Evolutionary conservation across 306 rosid genomes (phyloP).

Genomic region (Casuarina equisetifolia): DNA sequence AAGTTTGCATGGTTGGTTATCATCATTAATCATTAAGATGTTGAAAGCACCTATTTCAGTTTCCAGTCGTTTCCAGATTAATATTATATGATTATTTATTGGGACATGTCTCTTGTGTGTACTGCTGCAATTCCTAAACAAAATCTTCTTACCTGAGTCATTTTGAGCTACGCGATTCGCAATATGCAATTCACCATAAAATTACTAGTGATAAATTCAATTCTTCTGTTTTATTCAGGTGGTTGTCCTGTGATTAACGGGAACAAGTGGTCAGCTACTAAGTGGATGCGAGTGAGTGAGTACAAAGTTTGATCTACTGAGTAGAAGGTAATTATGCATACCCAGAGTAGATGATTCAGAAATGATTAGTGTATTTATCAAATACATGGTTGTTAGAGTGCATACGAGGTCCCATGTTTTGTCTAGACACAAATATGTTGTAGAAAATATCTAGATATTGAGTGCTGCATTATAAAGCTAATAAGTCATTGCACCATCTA

Average conservation of each 20-base stretch:
- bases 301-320: constrained; percentile 58
- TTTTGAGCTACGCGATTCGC: background rate
- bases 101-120: background rate
- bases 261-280: constrained; percentile 96
- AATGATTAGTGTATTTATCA: background rate
- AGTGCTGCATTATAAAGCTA: background rate
- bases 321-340: constrained; percentile 37
- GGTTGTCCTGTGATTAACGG: constrained; percentile 97
- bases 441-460: background rate
- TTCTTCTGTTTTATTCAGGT: constrained; percentile 55
- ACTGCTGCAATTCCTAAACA: background rate
- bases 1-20: constrained; percentile 87
- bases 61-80: background rate
- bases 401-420: background rate
- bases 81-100: constrained; percentile 19
- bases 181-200: background rate
- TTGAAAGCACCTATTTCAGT: constrained; percentile 2
- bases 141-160: background rate
- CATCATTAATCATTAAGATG: constrained; percentile 8
- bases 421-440: background rate
- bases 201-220: background rate
- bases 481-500: background rate
- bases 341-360: background rate
- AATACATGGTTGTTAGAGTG: background rate
- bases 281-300: constrained; percentile 84